Conservation (phyloP, 495 filamentous ascomycete genomes). For the Hyaloscypha bicolor region DNA sequence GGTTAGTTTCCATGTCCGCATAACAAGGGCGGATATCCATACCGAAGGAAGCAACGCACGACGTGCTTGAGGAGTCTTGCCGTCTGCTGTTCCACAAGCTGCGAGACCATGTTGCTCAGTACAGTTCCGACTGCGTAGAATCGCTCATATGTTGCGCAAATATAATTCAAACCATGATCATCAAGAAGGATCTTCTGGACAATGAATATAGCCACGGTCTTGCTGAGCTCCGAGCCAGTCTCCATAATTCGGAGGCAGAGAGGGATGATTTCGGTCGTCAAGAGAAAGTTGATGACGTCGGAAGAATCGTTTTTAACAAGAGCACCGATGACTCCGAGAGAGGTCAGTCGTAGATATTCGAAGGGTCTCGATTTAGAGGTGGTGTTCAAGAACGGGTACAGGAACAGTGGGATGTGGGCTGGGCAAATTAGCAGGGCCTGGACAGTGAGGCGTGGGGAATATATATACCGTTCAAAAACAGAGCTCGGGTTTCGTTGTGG, state of each 20-base stretch:
- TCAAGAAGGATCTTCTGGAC: slow-evolving; percentile 99
- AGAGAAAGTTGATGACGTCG: slow-evolving; percentile 97
- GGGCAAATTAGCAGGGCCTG: slow-evolving; percentile 22
- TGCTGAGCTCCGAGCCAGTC: slow-evolving; percentile 96
- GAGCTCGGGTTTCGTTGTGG: slow-evolving; percentile 90
- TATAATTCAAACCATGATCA: slow-evolving; percentile 96
- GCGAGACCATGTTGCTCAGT: slow-evolving; percentile 96
- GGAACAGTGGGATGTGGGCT: slow-evolving; percentile 99
- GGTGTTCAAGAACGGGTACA: slow-evolving; percentile 98
- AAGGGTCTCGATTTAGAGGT: slow-evolving; percentile 98
- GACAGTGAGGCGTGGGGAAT: slow-evolving; percentile 5
- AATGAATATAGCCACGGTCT: slow-evolving; percentile 99
- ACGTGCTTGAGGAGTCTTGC: slow-evolving; percentile 96
- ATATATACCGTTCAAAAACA: slow-evolving; percentile 84
- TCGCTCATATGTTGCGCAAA: slow-evolving; percentile 98
- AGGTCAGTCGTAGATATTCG: slow-evolving; percentile 96
- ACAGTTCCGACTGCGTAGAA: slow-evolving; percentile 99
- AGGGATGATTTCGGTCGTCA: slow-evolving; percentile 98
- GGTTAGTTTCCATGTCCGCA: neutral
- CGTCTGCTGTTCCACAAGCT: slow-evolving; percentile 96
- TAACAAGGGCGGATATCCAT: slow-evolving; percentile 37
- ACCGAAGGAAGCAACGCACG: slow-evolving; percentile 95
- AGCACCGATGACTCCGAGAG: slow-evolving; percentile 96
- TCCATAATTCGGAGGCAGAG: slow-evolving; percentile 99
- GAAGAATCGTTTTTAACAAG: slow-evolving; percentile 98